A percentile compares a stretch with the other conserved stretches of the same genome.
Conservation (phyloP, 2,329 filamentous ascomycete genomes). For the Aureobasidium pullulans region DNA sequence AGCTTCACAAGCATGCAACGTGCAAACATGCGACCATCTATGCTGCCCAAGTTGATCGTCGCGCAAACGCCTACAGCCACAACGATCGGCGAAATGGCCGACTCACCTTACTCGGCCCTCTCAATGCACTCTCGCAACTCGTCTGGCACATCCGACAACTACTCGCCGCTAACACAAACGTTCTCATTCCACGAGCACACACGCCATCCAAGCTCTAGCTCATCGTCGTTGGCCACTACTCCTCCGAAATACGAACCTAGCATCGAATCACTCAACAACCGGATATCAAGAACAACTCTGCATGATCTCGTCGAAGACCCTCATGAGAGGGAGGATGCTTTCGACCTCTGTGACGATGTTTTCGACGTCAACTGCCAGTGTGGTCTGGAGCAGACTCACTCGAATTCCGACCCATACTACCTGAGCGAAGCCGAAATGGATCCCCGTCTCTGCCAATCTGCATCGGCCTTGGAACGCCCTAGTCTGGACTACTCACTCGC, state of each 20-base stretch:
- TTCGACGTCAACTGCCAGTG: conserved; percentile 6
- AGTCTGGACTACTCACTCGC: conserved; percentile 56
- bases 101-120: conserved; percentile 20
- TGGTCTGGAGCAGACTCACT: not conserved
- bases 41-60: conserved; percentile 32
- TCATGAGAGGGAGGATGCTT: conserved; percentile 57
- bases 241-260: conserved; percentile 43
- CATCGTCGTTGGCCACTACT: conserved; percentile 61
- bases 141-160: conserved; percentile 51
- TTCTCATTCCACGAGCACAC: conserved; percentile 58
- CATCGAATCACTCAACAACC: conserved; percentile 47
- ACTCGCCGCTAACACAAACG: conserved; percentile 63
- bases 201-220: conserved; percentile 66
- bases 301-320: conserved; percentile 83
- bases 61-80: conserved; percentile 25
- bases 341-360: conserved; percentile 22
- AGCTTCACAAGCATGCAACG: not conserved
- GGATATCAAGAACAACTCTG: conserved; percentile 58
- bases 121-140: conserved; percentile 30
- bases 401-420: not conserved
- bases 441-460: conserved; percentile 12
- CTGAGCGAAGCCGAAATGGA: conserved; percentile 5
- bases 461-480: conserved; percentile 7
- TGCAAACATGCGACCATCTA: conserved; percentile 30
- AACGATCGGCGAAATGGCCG: conserved; percentile 17